Evolutionary conservation across 306 rosid genomes (phyloP).

Genomic region (Trifolium dubium): DNA sequence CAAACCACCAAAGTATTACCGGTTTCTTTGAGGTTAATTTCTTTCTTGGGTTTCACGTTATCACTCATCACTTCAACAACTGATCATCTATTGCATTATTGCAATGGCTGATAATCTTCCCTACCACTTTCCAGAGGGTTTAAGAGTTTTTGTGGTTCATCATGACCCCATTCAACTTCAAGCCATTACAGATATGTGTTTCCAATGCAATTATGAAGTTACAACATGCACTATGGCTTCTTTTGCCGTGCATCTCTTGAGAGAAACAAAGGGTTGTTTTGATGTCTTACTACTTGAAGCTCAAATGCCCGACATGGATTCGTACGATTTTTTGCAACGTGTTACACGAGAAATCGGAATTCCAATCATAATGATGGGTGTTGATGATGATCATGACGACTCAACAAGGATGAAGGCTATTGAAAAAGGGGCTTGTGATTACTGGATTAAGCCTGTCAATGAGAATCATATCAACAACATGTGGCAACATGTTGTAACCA

Average conservation of each 20-base stretch:
- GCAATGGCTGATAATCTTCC: not conserved
- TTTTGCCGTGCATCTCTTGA: conserved; percentile 56
- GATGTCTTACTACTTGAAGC: conserved; percentile 70
- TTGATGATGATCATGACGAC: not conserved
- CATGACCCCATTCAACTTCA: not conserved
- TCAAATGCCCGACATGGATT: conserved; percentile 71
- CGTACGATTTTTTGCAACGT: conserved; percentile 54
- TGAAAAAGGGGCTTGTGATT: not conserved
- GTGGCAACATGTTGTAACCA: not conserved
- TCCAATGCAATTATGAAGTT: not conserved
- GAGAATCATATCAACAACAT: not conserved
- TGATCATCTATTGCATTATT: too few species aligned
- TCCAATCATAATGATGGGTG: not conserved
- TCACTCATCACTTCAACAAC: too few species aligned
- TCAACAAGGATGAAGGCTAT: not conserved
- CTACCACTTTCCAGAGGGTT: not conserved
- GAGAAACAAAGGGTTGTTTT: conserved; percentile 49
- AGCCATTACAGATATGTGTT: not conserved
- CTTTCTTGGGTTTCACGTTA: too few species aligned
- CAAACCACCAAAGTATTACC: too few species aligned
- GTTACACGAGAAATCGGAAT: conserved; percentile 54
- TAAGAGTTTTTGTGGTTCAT: not conserved
- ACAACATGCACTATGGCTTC: conserved; percentile 26
- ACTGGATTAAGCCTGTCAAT: not conserved
- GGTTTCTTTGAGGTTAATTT: too few species aligned